Percentiles rank a stretch among this genome's conserved stretches.
Conservation (phyloP, 2,329 filamentous ascomycete genomes). For the Akanthomyces lecanii region DNA sequence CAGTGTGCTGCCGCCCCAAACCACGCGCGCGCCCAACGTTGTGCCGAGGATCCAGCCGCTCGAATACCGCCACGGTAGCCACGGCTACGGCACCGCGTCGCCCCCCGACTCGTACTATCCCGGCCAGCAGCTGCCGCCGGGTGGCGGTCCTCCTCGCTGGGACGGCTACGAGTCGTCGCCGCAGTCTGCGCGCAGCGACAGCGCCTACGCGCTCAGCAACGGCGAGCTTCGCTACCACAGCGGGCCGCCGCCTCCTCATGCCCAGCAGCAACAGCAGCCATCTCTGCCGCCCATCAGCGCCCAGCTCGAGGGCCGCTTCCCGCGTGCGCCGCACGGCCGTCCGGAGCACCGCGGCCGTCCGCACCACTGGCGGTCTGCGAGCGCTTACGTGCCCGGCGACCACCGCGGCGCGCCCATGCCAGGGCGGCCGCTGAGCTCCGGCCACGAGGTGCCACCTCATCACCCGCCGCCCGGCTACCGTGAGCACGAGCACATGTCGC, state of each 20-base stretch:
- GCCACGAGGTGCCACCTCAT: neutral
- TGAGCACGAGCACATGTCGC: neutral
- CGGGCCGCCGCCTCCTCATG: neutral
- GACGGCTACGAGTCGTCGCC: slow-evolving; percentile 11
- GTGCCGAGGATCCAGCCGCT: slow-evolving; percentile 24
- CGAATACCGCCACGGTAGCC: slow-evolving; percentile 19
- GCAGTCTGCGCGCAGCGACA: slow-evolving; percentile 9
- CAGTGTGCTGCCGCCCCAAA: slow-evolving; percentile 2
- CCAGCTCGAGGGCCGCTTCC: slow-evolving; percentile 19
- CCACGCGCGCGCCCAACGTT: slow-evolving; percentile 21
- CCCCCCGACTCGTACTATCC: slow-evolving; percentile 9
- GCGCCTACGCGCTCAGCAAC: slow-evolving; percentile 3
- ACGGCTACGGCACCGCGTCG: neutral
- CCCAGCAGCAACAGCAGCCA: slow-evolving; percentile 3
- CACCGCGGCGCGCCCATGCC: slow-evolving; percentile 1
- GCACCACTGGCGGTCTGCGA: slow-evolving; percentile 14
- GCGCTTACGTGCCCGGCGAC: slow-evolving; percentile 8
- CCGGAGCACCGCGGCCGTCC: neutral
- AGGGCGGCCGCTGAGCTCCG: slow-evolving; percentile 3
- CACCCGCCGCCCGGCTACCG: neutral
- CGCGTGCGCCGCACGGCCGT: neutral
- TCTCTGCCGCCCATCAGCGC: slow-evolving; percentile 24
- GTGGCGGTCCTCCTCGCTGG: slow-evolving; percentile 1
- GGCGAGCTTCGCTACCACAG: neutral
- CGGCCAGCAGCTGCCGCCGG: neutral